Base-by-base conservation (phyloP, 2,329 filamentous ascomycete genomes). In the Penicillium decumbens region DNA sequence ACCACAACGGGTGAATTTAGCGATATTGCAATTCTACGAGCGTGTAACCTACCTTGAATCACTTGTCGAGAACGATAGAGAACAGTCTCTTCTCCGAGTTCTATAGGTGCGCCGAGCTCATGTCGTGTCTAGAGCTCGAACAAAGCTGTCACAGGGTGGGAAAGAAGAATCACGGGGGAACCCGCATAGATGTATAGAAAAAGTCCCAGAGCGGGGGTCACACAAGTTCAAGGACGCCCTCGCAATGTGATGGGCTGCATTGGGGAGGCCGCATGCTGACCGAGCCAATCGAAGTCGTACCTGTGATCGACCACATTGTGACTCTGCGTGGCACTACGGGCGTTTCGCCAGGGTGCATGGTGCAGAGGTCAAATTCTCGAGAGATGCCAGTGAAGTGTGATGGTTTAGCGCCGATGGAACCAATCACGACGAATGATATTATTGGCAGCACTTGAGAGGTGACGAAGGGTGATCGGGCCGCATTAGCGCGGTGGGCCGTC, bases 401-500 rank as follows among this genome's bases (percentile, higher is more conserved):
- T 41, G 54, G 40, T 44, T 53, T 56, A 58, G 57, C 56, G 56
- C 56, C 49, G 27, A 20, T 37, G 20, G 41, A 37, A 13, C 51
- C 53, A 59, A 60, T 60, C 51, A 57, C 27, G 44, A 39, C 3
- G 23, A 30, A 39, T 4, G 7, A 28, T 8, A 30, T 20, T n/a
- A 50, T 35, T 33, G 41, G 49, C 40, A 23, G 20, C 4, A 23
- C 20, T 23, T 23, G 20, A 37, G 35, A 23, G 27, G 55, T 59
- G 56, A 59, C 45, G 46, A 27, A 49, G 39, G 45, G 58, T 59
- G 56, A 59, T 29, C 32, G 50, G 51, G 27, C 56, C 43, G 59
- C 59, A 61, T 61, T 61, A 61, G 59, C 53, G 57, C 38, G 41
- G 53, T 46, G 48, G 49, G 4, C 15, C 32, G 5, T 35, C 20